Conservation (phyloP, 257 asterid genomes). For the Penstemon eatonii region DNA sequence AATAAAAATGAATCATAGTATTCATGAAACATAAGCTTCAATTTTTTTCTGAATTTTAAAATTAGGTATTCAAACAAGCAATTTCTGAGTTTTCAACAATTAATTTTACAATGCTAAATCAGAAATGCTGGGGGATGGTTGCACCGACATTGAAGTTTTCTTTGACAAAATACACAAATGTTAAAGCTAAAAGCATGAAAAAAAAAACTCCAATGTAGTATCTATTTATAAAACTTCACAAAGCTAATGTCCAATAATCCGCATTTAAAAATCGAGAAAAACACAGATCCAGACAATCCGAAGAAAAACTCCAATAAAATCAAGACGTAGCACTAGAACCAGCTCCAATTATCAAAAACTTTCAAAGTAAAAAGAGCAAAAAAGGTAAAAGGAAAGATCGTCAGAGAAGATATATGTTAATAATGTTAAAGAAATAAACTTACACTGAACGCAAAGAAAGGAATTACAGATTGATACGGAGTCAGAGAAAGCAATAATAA, state of each 20-base stretch:
- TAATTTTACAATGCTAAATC: too few relatives aligned
- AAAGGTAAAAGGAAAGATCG: constrained; percentile 1
- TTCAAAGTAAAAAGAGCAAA: neutral
- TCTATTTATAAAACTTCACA: neutral
- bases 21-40: constrained; percentile 4
- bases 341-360: neutral
- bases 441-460: constrained; percentile 65
- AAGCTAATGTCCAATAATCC: constrained; percentile 1
- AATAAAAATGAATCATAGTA: neutral
- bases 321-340: constrained; percentile 13
- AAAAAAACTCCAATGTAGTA: constrained; percentile 22
- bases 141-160: neutral
- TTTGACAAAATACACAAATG: constrained; percentile 17
- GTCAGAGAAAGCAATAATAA: constrained; percentile 46
- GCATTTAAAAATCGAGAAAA: constrained; percentile 15
- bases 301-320: neutral
- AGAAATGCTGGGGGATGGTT: too few relatives aligned
- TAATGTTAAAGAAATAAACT: constrained; percentile 35
- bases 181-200: constrained; percentile 16
- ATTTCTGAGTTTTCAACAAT: neutral
- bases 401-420: neutral
- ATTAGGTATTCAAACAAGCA: neutral
- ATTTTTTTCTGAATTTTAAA: constrained; percentile 13
- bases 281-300: constrained; percentile 40
- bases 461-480: constrained; percentile 41